Conservation (phyloP, 2,329 filamentous ascomycete genomes). For the Pochonia chlamydosporia region DNA sequence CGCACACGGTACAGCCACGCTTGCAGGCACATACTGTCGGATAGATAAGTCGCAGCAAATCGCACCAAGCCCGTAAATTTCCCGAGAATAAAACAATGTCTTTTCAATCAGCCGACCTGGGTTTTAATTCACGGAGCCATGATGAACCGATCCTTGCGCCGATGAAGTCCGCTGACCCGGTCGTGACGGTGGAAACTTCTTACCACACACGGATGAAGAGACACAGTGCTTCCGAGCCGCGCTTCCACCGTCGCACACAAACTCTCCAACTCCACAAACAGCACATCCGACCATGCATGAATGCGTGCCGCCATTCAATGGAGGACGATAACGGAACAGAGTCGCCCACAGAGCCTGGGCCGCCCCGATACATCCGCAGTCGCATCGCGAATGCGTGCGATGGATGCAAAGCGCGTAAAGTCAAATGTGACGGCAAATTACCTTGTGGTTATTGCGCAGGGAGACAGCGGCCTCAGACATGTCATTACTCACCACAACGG, state of each 20-base stretch:
- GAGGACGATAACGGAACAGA: not conserved
- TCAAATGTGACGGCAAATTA: conserved; percentile 49
- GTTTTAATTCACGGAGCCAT: too few relatives aligned
- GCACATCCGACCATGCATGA: not conserved
- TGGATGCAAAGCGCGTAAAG: conserved; percentile 48
- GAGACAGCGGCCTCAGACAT: conserved; percentile 35
- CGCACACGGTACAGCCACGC: too few relatives aligned
- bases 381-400: conserved; percentile 50
- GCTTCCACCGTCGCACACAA: not conserved
- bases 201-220: not conserved
- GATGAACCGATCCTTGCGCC: not conserved
- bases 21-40: too few relatives aligned
- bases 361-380: conserved; percentile 25
- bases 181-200: not conserved
- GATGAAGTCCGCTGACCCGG: not conserved
- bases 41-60: too few relatives aligned
- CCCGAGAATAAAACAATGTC: too few relatives aligned
- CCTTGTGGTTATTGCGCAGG: conserved; percentile 46
- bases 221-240: conserved; percentile 5
- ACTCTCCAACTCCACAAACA: not conserved
- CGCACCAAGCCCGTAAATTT: too few relatives aligned
- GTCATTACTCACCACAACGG: conserved; percentile 41
- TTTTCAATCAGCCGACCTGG: too few relatives aligned
- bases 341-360: not conserved
- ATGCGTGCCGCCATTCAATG: not conserved